These are phyloP conservation scores for Rhodotorula diobovata DNA, from an alignment of 768 basidiomycete species.

Conservation along the genomic window DNA sequence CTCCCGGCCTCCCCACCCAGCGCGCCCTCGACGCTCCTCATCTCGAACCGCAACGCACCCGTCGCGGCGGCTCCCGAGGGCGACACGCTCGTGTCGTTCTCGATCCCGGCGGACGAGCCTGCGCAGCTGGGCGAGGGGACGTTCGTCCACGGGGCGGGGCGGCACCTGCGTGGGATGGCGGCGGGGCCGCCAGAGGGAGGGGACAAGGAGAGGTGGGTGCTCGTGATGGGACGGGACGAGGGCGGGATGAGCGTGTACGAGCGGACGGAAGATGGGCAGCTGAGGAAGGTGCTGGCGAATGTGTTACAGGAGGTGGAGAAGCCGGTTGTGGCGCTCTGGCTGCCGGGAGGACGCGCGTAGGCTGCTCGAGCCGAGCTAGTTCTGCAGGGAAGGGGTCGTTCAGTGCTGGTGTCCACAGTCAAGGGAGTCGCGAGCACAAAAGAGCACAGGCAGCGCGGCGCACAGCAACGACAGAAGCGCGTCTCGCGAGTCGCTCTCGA, in stretches of 20 bases:
- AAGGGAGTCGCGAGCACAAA: too few relatives aligned
- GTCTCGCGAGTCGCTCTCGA: too few relatives aligned
- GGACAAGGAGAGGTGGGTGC: background rate
- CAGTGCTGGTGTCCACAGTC: too few relatives aligned
- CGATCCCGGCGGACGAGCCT: background rate
- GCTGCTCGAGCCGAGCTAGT: too few relatives aligned
- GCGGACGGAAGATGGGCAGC: background rate
- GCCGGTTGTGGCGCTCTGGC: background rate
- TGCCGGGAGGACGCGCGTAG: background rate
- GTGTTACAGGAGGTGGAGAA: background rate
- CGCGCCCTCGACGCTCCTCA: background rate
- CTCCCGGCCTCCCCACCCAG: background rate
- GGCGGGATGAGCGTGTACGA: background rate
- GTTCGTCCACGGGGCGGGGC: background rate
- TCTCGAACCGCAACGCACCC: background rate
- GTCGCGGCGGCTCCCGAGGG: background rate
- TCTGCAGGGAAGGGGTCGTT: too few relatives aligned
- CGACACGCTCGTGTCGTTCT: background rate
- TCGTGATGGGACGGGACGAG: background rate
- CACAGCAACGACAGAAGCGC: too few relatives aligned
- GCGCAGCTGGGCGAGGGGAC: background rate
- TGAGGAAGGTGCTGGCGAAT: background rate
- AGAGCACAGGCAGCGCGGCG: too few relatives aligned
- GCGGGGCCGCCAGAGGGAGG: background rate
- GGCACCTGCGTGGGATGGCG: background rate